Conservation (phyloP, 495 filamentous ascomycete genomes). For the Clohesyomyces aquaticus region DNA sequence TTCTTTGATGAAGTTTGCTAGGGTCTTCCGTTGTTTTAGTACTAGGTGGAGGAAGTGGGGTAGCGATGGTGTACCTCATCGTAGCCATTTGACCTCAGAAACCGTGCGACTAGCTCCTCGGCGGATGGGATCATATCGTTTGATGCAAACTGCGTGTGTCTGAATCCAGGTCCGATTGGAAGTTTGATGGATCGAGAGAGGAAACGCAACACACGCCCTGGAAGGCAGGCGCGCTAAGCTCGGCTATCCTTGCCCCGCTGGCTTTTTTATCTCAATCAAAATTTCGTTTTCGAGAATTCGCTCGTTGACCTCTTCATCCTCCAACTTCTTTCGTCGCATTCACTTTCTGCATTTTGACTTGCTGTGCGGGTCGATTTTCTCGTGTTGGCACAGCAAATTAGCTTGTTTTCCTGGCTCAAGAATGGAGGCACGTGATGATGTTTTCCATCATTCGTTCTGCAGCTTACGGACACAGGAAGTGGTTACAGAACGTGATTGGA, state of each 20-base stretch:
- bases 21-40: slow-evolving; percentile 51
- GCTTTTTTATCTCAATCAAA: too few relatives aligned
- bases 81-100: slow-evolving; percentile 63
- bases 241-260: background rate
- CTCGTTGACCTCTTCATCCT: background rate
- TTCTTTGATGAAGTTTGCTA: slow-evolving; percentile 64
- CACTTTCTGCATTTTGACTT: too few relatives aligned
- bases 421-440: background rate
- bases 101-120: slow-evolving; percentile 63
- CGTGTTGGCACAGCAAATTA: too few relatives aligned
- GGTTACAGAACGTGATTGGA: background rate
- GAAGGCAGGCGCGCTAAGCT: background rate
- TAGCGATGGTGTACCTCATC: slow-evolving; percentile 54
- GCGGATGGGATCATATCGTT: slow-evolving; percentile 35
- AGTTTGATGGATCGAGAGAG: too few relatives aligned
- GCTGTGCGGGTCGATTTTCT: too few relatives aligned
- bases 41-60: background rate
- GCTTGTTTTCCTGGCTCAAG: too few relatives aligned
- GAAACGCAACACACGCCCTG: too few relatives aligned
- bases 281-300: too few relatives aligned
- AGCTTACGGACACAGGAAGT: background rate
- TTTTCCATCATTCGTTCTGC: background rate
- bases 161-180: too few relatives aligned
- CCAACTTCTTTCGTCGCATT: background rate
- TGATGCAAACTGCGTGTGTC: background rate